phyloP scores from a whole-genome alignment of 805 yeast genomes.

The Candida coleopterorum region DNA sequence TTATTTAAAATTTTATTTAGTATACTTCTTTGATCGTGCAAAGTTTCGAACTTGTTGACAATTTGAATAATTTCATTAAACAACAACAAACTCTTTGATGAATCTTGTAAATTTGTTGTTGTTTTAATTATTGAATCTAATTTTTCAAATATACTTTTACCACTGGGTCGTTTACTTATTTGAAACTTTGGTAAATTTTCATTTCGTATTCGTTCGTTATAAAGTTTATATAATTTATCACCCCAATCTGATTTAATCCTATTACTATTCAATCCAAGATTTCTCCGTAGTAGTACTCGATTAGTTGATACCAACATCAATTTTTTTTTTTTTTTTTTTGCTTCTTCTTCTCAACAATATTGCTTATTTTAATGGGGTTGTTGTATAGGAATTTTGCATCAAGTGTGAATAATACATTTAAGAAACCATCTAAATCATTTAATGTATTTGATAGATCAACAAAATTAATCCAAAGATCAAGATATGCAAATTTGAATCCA shows the following conservation, averaged over 20 bases:
- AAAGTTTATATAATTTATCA: background rate
- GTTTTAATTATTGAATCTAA: background rate
- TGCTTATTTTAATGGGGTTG: too few species aligned
- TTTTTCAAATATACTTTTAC: too few species aligned
- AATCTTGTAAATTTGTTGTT: too few species aligned
- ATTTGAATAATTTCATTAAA: background rate
- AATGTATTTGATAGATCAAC: constrained; percentile 56
- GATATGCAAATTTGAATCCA: constrained; percentile 43
- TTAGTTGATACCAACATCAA: too few species aligned
- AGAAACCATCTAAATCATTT: constrained; percentile 14
- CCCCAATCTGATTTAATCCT: background rate
- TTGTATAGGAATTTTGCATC: constrained; percentile 25
- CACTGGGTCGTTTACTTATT: too few species aligned
- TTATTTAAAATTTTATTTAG: background rate
- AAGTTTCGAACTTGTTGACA: background rate
- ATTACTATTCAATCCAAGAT: too few species aligned
- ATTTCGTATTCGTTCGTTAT: background rate
- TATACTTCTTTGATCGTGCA: background rate
- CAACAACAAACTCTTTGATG: too few species aligned
- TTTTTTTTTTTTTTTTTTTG: constrained; percentile 1
- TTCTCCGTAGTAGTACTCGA: too few species aligned
- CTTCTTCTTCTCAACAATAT: background rate
- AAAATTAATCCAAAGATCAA: constrained; percentile 56
- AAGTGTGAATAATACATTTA: constrained; percentile 15
- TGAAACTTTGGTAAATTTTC: background rate